Conservation (phyloP, 1,139 yeast species). For the Sugiyamaella castrensis region DNA sequence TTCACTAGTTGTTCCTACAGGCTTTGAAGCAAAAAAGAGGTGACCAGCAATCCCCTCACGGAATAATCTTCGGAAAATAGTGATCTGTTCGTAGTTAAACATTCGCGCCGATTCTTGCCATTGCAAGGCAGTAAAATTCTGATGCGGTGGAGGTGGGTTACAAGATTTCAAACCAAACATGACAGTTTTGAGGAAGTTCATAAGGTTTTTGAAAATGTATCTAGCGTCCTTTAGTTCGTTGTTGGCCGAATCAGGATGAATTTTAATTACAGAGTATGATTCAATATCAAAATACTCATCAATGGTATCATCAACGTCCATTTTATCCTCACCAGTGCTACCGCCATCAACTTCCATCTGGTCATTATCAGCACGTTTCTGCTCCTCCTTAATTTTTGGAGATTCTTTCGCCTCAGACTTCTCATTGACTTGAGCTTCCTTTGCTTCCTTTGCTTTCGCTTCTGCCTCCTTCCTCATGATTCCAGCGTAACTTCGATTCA, state of each 20-base stretch:
- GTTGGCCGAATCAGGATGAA: constrained; percentile 43
- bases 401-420: constrained; percentile 12
- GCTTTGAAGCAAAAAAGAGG: constrained; percentile 59
- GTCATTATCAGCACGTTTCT: constrained; percentile 11
- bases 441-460: constrained; percentile 18
- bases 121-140: constrained; percentile 59
- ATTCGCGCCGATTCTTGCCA: constrained; percentile 91
- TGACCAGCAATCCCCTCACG: constrained; percentile 83
- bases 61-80: constrained; percentile 70
- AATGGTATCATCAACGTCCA: constrained; percentile 26
- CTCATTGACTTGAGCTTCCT: constrained; percentile 13
- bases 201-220: constrained; percentile 78
- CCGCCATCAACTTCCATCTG: constrained; percentile 13
- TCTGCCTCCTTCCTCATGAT: constrained; percentile 58
- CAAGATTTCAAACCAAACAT: constrained; percentile 87
- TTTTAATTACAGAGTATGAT: constrained; percentile 43
- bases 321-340: constrained; percentile 26
- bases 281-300: constrained; percentile 11
- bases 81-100: constrained; percentile 77
- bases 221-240: constrained; percentile 86
- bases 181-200: constrained; percentile 87
- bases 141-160: constrained; percentile 77
- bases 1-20: too few relatives aligned
- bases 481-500: constrained; percentile 68
- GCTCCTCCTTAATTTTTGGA: constrained; percentile 3